A percentile compares a stretch with the other conserved stretches of the same genome.
These are phyloP conservation scores for Eustoma russellianum DNA, from an alignment of 257 asterid genomes.

Conservation along the genomic window DNA sequence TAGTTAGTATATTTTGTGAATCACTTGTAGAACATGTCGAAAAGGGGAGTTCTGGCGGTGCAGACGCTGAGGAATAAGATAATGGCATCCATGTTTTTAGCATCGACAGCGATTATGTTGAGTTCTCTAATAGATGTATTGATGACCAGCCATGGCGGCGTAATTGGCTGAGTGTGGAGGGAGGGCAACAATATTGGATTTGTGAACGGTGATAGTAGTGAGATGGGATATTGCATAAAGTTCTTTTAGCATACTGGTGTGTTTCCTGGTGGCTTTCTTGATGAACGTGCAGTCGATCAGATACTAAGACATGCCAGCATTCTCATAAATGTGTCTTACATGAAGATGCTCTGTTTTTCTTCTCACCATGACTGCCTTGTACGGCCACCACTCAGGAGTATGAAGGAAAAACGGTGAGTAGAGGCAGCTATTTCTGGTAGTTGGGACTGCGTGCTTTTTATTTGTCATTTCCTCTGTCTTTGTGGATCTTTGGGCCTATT, in stretches of 20 bases:
- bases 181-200: constrained; percentile 10
- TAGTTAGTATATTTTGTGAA: neutral
- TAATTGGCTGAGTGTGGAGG: constrained; percentile 12
- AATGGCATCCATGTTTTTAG: constrained; percentile 88
- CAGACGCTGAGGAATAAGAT: constrained; percentile 83
- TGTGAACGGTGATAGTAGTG: constrained; percentile 31
- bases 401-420: constrained; percentile 53
- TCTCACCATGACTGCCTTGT: constrained; percentile 9
- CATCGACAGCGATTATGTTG: constrained; percentile 75
- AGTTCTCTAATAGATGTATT: constrained; percentile 70
- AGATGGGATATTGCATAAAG: constrained; percentile 43
- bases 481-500: constrained; percentile 89
- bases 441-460: constrained; percentile 79
- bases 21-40: constrained; percentile 37
- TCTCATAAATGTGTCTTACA: constrained; percentile 66
- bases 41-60: constrained; percentile 72
- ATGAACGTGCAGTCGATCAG: constrained; percentile 77
- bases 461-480: constrained; percentile 68
- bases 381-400: constrained; percentile 30
- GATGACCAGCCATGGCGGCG: constrained; percentile 28
- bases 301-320: constrained; percentile 93
- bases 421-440: constrained; percentile 90
- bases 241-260: constrained; percentile 57
- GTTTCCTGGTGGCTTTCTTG: constrained; percentile 70
- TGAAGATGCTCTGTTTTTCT: constrained; percentile 1